Evolutionary conservation across 352 stramenopile species (phyloP), one percentile per base, ranked within the genome.

Genomic region (Elongisporangium undulatum): DNA sequence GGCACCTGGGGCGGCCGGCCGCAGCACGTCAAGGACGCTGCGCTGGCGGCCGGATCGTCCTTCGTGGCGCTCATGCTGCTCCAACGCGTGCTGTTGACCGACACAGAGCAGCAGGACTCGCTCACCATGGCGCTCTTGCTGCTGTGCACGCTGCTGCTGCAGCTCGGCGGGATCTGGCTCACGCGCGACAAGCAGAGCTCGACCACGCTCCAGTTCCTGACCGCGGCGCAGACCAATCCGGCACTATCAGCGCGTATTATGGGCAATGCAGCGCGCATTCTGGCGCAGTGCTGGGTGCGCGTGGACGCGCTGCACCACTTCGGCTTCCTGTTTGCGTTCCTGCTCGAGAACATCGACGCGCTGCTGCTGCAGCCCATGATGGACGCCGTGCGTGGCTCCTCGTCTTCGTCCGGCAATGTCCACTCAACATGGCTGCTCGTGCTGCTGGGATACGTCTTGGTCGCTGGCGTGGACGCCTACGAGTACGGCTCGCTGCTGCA

Each of bases 401-500:
- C 58, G 61, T 57, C 54, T 26, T 26, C 39, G 1, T 34, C 45
- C 9, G 26, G 9, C 17, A 52, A 48, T 19, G 54, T 63, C 24
- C 67, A 53, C 55, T 61, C 55, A 61, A 59, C 65, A 21, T 74
- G 61, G 55, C 24, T 82, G 26, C 41, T 85, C 48, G 48, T 88
- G 53, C 53, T 83, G 6, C 10, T 78, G 4, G 79, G 78, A 15
- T 81, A 76, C 56, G 23, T 89, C n/a, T 55, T 87, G 13, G 78
- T 89, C 41, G 82, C 82, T 1, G 82, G 82, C 2, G 70, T 88
- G 41, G 67, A 82, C 49, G 69, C 76, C 13, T 75, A 84, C 56
- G 74, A 84, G 54, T 90, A 92, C 62, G 82, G 82, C 39, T 77
- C 82, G 13, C 63, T 92, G 20, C 48, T 89, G 53, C 66, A 81